These are phyloP conservation scores for Globisporangium recalcitrans DNA, from an alignment of 352 stramenopile genomes.

Conservation along the genomic window DNA sequence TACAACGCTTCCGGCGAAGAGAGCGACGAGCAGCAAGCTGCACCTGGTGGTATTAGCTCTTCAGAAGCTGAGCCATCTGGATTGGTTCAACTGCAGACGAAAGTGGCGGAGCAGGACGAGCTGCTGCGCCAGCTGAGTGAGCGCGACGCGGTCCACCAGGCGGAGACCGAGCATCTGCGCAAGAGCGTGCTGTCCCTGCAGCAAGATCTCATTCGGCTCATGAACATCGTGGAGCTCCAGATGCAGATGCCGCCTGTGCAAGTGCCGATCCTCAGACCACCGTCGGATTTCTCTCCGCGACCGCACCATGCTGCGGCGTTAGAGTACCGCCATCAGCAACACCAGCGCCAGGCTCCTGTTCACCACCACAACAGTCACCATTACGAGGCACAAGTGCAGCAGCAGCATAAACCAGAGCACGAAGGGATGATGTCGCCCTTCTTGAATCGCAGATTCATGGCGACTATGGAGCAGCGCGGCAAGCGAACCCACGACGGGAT, in stretches of 20 bases:
- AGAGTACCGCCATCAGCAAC: background rate
- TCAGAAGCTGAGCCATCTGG: background rate
- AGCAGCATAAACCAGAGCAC: background rate
- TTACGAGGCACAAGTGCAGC: background rate
- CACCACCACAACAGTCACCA: background rate
- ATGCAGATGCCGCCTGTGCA: conserved; percentile 53
- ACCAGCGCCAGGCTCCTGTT: background rate
- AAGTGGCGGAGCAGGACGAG: conserved; percentile 27
- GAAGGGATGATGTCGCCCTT: conserved; percentile 10
- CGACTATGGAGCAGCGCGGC: conserved; percentile 7
- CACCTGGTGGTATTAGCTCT: background rate
- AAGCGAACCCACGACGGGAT: conserved; percentile 14
- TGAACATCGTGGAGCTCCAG: conserved; percentile 75
- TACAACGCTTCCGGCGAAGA: conserved; percentile 20
- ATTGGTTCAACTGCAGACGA: conserved; percentile 18
- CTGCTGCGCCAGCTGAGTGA: conserved; percentile 28
- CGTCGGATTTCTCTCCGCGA: background rate
- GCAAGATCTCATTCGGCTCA: conserved; percentile 65
- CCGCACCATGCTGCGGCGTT: background rate
- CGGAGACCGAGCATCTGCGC: conserved; percentile 48
- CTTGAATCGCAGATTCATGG: conserved; percentile 19
- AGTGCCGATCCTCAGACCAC: conserved; percentile 12
- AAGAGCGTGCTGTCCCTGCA: conserved; percentile 63
- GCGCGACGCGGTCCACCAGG: conserved; percentile 26
- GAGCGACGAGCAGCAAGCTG: background rate